Conservation (phyloP, 164 flowering plant genomes). For the Aristolochia contorta region DNA sequence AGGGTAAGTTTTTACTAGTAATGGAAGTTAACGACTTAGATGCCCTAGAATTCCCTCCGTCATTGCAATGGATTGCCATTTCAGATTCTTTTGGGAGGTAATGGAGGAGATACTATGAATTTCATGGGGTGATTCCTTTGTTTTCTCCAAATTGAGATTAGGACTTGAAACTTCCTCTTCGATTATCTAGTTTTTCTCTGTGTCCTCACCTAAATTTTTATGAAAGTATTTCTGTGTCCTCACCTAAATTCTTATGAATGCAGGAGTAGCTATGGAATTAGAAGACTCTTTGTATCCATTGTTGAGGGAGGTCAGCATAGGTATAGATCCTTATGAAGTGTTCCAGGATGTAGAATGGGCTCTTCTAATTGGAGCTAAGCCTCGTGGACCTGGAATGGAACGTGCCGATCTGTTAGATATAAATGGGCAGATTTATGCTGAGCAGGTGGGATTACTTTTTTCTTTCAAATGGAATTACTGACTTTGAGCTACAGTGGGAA, state of each 20-base stretch:
- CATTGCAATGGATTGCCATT: background rate
- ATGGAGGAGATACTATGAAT: background rate
- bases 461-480: background rate
- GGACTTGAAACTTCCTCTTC: background rate
- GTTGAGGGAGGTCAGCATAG: constrained; percentile 79
- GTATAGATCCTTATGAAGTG: constrained; percentile 85
- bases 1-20: constrained; percentile 41
- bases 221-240: background rate
- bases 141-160: background rate
- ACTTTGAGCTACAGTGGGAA: background rate
- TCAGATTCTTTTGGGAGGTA: no score
- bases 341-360: constrained; percentile 95
- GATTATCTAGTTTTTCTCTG: no score
- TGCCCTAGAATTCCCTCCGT: background rate
- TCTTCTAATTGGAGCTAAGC: constrained; percentile 92
- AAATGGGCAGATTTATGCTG: constrained; percentile 89
- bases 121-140: background rate
- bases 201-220: background rate
- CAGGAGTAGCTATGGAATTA: constrained; percentile 99
- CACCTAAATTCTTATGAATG: constrained; percentile 3
- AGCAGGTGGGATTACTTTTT: constrained; percentile 43
- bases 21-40: background rate
- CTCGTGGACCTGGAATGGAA: constrained; percentile 99
- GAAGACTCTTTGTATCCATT: constrained; percentile 94
- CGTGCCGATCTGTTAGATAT: constrained; percentile 81